Conservation (phyloP, 176 grass and related monocot genomes). For the Musa schizocarpa region DNA sequence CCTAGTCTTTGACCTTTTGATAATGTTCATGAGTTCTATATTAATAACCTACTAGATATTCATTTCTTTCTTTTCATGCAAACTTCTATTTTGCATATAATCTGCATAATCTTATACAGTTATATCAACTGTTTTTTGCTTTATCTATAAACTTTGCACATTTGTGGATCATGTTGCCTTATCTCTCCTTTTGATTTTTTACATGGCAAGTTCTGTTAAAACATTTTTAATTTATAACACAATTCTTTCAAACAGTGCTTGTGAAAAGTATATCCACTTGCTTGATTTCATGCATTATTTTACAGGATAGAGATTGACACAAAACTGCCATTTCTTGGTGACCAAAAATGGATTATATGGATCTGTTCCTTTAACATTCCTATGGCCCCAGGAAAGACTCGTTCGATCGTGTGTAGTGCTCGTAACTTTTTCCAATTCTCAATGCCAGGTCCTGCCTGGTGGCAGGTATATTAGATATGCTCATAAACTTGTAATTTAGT, state of each 20-base stretch:
- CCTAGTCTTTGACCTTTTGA: too few relatives aligned
- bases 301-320: conserved; percentile 96
- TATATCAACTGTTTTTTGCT: neutral
- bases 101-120: too few relatives aligned
- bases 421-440: conserved; percentile 92
- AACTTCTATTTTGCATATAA: too few relatives aligned
- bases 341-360: conserved; percentile 99
- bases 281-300: conserved; percentile 9
- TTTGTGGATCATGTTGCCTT: neutral
- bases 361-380: conserved; percentile 99
- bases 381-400: conserved; percentile 93
- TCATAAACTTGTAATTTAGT: neutral
- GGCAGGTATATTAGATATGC: conserved; percentile 47
- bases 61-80: too few relatives aligned
- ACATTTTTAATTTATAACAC: too few relatives aligned
- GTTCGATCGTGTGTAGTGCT: conserved; percentile 93
- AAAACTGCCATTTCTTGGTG: conserved; percentile 74
- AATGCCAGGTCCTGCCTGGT: conserved; percentile 87
- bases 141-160: neutral
- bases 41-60: too few relatives aligned
- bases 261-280: neutral
- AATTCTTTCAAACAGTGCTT: too few relatives aligned
- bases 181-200: neutral
- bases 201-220: too few relatives aligned
- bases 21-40: too few relatives aligned